Evolutionary conservation across 768 basidiomycete species (phyloP).

Genomic region (Agaricus sinodeliciosus): DNA sequence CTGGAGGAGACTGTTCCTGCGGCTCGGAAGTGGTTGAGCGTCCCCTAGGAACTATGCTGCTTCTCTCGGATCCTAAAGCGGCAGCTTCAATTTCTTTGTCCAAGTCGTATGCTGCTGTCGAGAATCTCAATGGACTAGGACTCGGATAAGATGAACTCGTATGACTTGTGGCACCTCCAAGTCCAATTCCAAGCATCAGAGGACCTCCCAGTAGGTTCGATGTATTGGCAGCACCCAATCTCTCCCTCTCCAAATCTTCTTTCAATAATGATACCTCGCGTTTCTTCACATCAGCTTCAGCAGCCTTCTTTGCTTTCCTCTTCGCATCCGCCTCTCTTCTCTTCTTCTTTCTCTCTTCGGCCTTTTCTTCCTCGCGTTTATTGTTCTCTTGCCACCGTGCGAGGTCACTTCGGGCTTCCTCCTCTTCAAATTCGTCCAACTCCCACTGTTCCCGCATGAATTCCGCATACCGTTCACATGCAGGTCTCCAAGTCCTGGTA

Average conservation of each 20-base stretch:
- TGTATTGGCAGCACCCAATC: background rate
- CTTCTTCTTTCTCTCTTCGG: constrained; percentile 40
- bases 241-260: constrained; percentile 1
- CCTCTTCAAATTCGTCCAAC: constrained; percentile 73
- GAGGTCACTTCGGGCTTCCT: constrained; percentile 46
- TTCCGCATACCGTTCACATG: constrained; percentile 79
- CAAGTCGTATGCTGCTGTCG: constrained; percentile 25
- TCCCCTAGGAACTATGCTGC: background rate
- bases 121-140: constrained; percentile 37
- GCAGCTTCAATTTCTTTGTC: constrained; percentile 9
- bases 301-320: constrained; percentile 14
- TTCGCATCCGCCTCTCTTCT: constrained; percentile 36
- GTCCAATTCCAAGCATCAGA: background rate
- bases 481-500: constrained; percentile 65
- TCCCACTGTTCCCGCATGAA: constrained; percentile 80
- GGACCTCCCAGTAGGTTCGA: background rate
- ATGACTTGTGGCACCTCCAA: background rate
- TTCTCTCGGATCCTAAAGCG: constrained; percentile 2
- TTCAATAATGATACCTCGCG: background rate
- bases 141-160: constrained; percentile 24
- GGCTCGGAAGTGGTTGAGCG: constrained; percentile 1
- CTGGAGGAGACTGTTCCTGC: background rate
- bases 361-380: constrained; percentile 42
- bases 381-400: constrained; percentile 30
- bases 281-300: constrained; percentile 2